Base-by-base conservation (phyloP, 129 eudicot genomes). In the Pseudognaphalium luteoalbum region DNA sequence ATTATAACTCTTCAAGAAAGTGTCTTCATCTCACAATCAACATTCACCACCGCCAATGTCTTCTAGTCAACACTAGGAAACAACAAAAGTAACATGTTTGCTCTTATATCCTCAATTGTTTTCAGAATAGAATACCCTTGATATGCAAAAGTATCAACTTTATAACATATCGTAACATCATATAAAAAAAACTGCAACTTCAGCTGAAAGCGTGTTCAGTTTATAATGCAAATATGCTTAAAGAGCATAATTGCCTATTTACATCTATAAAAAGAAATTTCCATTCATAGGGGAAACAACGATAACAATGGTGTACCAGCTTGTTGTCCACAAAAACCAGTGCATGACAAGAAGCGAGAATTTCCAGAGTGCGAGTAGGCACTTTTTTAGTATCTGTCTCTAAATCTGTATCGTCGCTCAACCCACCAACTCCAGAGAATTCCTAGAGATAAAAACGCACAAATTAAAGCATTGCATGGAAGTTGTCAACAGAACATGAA, bases 321-420 rank as follows among this genome's bases (percentile, higher is more conserved):
- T 95, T 95, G 88, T 91, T 95, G 80, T 95, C 99, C 87, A 95
- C 97, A 76, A 91, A 91, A 71, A 95, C 99, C 80, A 95, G 81
- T 2, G 97, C 93, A 95, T 95, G 99, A 75, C 99, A 95, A 78
- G 99, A 91, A 83, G 97, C 99, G 81, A 91, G 97, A 74, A 95
- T 91, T 74, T 95, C 97, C 87, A 76, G 69, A 66, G 97, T 87
- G 76, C 92, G 92, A 34, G 83, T 67, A n/a, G 97, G 90, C 78
- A 95, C 88, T 86, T 86, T 95, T 32, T 86, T 84, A 80, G 87
- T 82, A 56, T 89, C 94, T 34, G 87, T 86, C 83, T 95, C 97
- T 47, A 89, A 59, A 21, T 86, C 90, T 68, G 76, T 80, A 72
- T 82, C 75, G 6, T 89, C 97, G 21, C 87, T 89, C 82, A 90